Conservation (phyloP, 805 yeast genomes). For the Candida sithepensis region DNA sequence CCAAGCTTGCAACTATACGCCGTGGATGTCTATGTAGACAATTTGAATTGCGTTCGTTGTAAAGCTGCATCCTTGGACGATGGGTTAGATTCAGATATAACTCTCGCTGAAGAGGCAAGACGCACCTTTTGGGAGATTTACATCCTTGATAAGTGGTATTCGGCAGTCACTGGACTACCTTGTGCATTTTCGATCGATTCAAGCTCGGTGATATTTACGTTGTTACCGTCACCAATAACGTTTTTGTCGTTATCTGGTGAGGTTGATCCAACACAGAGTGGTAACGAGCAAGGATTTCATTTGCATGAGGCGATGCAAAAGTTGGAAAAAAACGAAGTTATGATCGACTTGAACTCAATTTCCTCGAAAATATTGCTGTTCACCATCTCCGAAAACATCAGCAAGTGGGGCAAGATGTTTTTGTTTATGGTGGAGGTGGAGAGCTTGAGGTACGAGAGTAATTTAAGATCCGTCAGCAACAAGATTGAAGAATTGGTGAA, state of each 20-base stretch:
- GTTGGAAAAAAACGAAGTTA: slow-evolving; percentile 25
- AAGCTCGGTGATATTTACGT: slow-evolving; percentile 26
- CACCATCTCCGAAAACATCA: slow-evolving; percentile 29
- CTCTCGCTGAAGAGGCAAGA: slow-evolving; percentile 28
- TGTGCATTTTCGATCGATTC: slow-evolving; percentile 27
- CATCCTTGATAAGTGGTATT: slow-evolving; percentile 29
- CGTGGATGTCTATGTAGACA: background rate
- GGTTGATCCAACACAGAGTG: background rate
- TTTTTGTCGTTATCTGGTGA: slow-evolving; percentile 10
- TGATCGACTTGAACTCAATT: slow-evolving; percentile 25
- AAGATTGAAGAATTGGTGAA: slow-evolving; percentile 26
- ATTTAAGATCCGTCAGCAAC: slow-evolving; percentile 15
- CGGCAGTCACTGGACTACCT: slow-evolving; percentile 30
- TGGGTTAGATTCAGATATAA: slow-evolving; percentile 21
- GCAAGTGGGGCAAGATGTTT: slow-evolving; percentile 32
- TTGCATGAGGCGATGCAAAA: slow-evolving; percentile 30
- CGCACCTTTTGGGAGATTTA: slow-evolving; percentile 32
- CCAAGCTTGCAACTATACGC: background rate
- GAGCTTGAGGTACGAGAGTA: slow-evolving; percentile 17
- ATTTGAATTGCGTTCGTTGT: background rate
- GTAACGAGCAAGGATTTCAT: slow-evolving; percentile 13
- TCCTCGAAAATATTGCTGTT: slow-evolving; percentile 26
- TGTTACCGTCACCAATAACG: slow-evolving; percentile 29
- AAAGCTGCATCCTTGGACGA: slow-evolving; percentile 12
- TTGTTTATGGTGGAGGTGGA: slow-evolving; percentile 26